Percentiles rank a stretch among this genome's conserved stretches.
These are phyloP conservation scores for Onygenales sp. DNA, from an alignment of 2,329 filamentous ascomycete genomes.

Conservation along the genomic window DNA sequence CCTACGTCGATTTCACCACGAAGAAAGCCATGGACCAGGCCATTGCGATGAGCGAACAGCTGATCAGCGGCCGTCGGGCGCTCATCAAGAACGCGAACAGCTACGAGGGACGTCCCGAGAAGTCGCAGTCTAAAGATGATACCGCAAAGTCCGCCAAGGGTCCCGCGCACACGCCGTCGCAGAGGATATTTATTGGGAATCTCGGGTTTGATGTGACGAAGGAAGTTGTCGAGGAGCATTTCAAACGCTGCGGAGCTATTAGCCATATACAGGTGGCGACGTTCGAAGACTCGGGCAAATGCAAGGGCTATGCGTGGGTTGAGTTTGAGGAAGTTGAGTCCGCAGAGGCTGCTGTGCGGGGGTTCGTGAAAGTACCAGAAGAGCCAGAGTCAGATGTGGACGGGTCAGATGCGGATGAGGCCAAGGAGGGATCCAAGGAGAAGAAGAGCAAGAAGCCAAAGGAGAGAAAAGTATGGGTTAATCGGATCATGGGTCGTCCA, in stretches of 20 bases:
- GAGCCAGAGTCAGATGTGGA: conserved; percentile 43
- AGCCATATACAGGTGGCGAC: conserved; percentile 81
- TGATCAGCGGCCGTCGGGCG: conserved; percentile 65
- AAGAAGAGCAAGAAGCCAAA: conserved; percentile 47
- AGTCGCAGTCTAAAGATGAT: conserved; percentile 38
- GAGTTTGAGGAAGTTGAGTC: conserved; percentile 73
- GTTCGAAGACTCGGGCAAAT: conserved; percentile 94
- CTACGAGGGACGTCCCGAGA: conserved; percentile 80
- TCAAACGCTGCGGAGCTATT: conserved; percentile 74
- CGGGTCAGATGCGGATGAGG: conserved; percentile 15
- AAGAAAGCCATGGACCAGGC: conserved; percentile 62
- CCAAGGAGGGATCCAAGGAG: conserved; percentile 22
- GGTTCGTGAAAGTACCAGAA: conserved; percentile 60
- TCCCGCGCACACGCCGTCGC: conserved; percentile 52
- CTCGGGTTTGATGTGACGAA: conserved; percentile 73
- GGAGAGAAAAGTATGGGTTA: conserved; percentile 69
- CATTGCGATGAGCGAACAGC: conserved; percentile 74
- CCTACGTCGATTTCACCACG: conserved; percentile 83
- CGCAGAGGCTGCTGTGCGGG: conserved; percentile 67
- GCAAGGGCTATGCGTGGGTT: conserved; percentile 95
- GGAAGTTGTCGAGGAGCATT: conserved; percentile 71
- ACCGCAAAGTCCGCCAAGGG: conserved; percentile 18
- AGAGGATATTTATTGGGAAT: conserved; percentile 83
- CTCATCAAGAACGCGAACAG: conserved; percentile 89
- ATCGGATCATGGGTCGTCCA: conserved; percentile 67